These are phyloP conservation scores for Chernovozyma aurita DNA, from an alignment of 1,139 yeast species.

Conservation along the genomic window DNA sequence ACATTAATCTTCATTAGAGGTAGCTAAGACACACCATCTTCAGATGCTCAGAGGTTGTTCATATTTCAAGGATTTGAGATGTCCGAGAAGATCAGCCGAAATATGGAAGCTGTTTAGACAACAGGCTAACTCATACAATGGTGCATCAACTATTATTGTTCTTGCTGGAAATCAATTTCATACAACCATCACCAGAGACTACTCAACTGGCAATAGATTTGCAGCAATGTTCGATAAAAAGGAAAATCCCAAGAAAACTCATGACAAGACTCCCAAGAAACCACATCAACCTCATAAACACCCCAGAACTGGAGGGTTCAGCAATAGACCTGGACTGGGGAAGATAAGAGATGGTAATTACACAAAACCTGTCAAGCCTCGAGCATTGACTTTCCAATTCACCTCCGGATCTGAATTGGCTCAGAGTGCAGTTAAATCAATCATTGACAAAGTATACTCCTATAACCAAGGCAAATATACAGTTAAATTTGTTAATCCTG, in stretches of 20 bases:
- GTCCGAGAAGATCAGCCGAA: too few species aligned
- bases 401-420: slow-evolving; percentile 19
- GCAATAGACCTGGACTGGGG: background rate
- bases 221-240: slow-evolving; percentile 8
- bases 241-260: background rate
- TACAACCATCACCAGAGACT: too few species aligned
- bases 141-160: too few species aligned
- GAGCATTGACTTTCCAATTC: slow-evolving; percentile 13
- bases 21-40: too few species aligned
- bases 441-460: slow-evolving; percentile 25
- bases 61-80: too few species aligned
- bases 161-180: too few species aligned
- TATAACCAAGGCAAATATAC: slow-evolving; percentile 16
- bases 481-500: slow-evolving; percentile 26
- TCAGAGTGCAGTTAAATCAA: slow-evolving; percentile 26
- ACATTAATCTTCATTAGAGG: too few species aligned
- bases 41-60: too few species aligned
- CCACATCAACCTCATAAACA: background rate
- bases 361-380: background rate
- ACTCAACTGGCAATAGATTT: slow-evolving; percentile 7
- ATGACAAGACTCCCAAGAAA: background rate
- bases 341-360: background rate
- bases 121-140: too few species aligned
- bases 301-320: background rate
- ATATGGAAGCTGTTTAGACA: too few species aligned